Conservation (phyloP, 2,329 filamentous ascomycete genomes). For the Pseudocercospora musae region DNA sequence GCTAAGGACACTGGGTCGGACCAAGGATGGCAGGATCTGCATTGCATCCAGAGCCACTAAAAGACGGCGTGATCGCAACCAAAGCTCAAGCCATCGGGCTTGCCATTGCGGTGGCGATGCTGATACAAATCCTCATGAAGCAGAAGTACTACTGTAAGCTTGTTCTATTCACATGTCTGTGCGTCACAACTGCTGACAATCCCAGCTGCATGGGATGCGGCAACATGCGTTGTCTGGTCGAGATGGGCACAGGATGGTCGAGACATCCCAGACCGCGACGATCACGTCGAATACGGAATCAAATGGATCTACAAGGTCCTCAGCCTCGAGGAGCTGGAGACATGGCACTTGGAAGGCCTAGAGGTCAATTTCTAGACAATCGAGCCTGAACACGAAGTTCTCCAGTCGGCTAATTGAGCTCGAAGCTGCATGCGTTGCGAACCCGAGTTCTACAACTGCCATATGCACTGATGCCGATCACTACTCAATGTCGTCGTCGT, state of each 20-base stretch:
- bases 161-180: background rate
- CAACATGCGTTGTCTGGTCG: background rate
- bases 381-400: background rate
- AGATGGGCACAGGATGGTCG: background rate
- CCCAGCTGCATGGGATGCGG: background rate
- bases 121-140: background rate
- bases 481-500: background rate
- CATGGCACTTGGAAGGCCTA: background rate
- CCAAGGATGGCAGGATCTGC: background rate
- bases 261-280: background rate
- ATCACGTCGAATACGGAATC: background rate
- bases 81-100: background rate
- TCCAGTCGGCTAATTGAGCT: background rate
- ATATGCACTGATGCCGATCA: background rate
- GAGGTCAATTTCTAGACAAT: background rate
- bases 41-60: background rate
- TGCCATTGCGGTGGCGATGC: constrained; percentile 4
- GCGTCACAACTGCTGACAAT: background rate
- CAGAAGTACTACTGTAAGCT: constrained; percentile 2
- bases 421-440: background rate
- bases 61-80: background rate
- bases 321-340: background rate
- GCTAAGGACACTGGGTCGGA: background rate
- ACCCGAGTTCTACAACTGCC: background rate
- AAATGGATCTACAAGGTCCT: background rate